Base-by-base conservation (phyloP, 805 yeast genomes). In the Zygotorulaspora chibaensis region DNA sequence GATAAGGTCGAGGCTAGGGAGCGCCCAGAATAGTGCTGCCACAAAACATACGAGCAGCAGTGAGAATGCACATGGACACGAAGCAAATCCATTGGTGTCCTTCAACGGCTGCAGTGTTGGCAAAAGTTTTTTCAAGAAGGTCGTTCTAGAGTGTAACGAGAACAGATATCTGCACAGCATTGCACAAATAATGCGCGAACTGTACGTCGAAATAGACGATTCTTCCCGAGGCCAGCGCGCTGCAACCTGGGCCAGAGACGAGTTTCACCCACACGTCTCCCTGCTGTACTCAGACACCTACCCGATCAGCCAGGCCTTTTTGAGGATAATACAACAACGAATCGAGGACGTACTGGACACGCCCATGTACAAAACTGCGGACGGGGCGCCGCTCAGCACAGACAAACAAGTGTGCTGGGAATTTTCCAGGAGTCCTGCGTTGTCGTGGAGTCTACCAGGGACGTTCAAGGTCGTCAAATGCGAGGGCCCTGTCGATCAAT, bases 251-350 rank as follows among this genome's bases (percentile, higher is more conserved):
- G 74, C 76, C 3, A 50, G 48, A 11, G 57, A 65, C 3, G 83
- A 80, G 43, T 86, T 71, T 58, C 79, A 76, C 42, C 95, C 95
- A 1, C 95, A 86, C 60, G 68, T 86, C 13, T 82, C 89, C 7
- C 64, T 86, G 44, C 80, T 80, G 4, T 86, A 86, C 62, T 80
- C 88, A 8, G 75, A 79, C 47, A 61, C 76, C 23, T 74, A 77
- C 53, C 87, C 87, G 8, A 75, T 87, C 11, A 82, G 82, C 51
- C 81, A 74, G 56, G 89, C 90, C 1, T 68, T 79, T 46, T 72
- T 79, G 62, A 71, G 80, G 40, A 79, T 85, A 2, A 76, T 85
- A 26, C 77, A 76, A 47, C 80, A 82, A 10, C 66, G 91, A 52
- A 73, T 85, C 4, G 79, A 75, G 55, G 91, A 85, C 59, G 75